phyloP scores from a whole-genome alignment of 306 rosid species.

The Acacia acuminata region DNA sequence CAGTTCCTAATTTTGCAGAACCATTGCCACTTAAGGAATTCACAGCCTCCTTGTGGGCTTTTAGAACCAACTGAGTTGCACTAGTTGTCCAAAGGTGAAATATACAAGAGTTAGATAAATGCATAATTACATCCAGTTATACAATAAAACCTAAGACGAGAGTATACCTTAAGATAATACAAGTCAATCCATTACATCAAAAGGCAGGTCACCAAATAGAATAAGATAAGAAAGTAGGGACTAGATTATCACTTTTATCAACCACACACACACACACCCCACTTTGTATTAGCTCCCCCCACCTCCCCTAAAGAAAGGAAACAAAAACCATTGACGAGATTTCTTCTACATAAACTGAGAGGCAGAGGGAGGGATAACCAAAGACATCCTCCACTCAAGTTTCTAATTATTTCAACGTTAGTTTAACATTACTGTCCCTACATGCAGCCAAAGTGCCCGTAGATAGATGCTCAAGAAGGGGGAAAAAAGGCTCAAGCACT shows the following conservation, averaged over 20 bases:
- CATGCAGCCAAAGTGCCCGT: too few relatives aligned
- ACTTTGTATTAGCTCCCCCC: too few relatives aligned
- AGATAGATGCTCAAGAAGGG: not conserved
- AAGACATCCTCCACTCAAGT: too few relatives aligned
- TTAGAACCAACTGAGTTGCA: conserved; percentile 90
- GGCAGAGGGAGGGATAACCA: too few relatives aligned
- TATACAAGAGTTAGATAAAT: conserved; percentile 11
- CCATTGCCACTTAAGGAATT: conserved; percentile 96
- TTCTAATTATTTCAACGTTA: too few relatives aligned
- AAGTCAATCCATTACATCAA: conserved; percentile 13
- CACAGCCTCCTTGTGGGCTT: conserved; percentile 98
- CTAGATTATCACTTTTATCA: too few relatives aligned
- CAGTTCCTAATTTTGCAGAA: conserved; percentile 92
- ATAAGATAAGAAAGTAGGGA: too few relatives aligned
- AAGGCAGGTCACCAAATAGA: conserved; percentile 8
- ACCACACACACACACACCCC: too few relatives aligned
- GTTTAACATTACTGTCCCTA: too few relatives aligned
- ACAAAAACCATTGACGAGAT: too few relatives aligned
- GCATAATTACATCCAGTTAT: conserved; percentile 18
- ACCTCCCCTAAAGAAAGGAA: too few relatives aligned
- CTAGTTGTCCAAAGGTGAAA: conserved; percentile 44
- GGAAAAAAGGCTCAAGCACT: not conserved
- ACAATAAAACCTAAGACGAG: conserved; percentile 7
- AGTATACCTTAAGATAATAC: conserved; percentile 8
- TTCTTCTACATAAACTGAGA: too few relatives aligned